These are phyloP conservation scores for Carex arenaria DNA, from an alignment of 202 grass and related monocot genomes.

Conservation along the genomic window DNA sequence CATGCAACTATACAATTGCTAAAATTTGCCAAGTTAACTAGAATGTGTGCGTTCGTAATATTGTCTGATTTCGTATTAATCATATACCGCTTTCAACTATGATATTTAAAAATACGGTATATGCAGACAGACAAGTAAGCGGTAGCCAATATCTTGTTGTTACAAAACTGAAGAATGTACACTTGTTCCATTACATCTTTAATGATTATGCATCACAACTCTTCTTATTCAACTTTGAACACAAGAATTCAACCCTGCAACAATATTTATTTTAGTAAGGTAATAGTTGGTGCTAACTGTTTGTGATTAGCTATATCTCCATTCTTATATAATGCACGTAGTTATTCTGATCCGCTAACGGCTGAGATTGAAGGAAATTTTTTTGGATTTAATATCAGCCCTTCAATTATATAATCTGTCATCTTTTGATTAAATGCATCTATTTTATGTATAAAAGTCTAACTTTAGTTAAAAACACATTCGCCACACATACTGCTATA, in stretches of 20 bases:
- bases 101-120: neutral
- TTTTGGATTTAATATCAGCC: too few relatives aligned
- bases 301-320: neutral
- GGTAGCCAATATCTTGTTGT: neutral
- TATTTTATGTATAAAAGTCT: too few relatives aligned
- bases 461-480: too few relatives aligned
- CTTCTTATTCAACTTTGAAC: neutral
- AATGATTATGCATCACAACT: neutral
- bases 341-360: too few relatives aligned
- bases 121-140: neutral
- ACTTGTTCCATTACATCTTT: neutral
- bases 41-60: neutral
- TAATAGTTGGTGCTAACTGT: neutral
- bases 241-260: neutral
- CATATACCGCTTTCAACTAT: neutral
- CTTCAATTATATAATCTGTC: too few relatives aligned
- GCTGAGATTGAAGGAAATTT: too few relatives aligned
- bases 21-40: neutral
- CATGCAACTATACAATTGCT: neutral
- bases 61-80: neutral
- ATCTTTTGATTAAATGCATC: too few relatives aligned
- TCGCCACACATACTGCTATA: too few relatives aligned
- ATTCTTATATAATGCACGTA: too few relatives aligned
- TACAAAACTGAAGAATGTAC: neutral
- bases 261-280: neutral